phyloP scores from a whole-genome alignment of 2,329 filamentous ascomycete species.

The Claviceps pazoutovae region DNA sequence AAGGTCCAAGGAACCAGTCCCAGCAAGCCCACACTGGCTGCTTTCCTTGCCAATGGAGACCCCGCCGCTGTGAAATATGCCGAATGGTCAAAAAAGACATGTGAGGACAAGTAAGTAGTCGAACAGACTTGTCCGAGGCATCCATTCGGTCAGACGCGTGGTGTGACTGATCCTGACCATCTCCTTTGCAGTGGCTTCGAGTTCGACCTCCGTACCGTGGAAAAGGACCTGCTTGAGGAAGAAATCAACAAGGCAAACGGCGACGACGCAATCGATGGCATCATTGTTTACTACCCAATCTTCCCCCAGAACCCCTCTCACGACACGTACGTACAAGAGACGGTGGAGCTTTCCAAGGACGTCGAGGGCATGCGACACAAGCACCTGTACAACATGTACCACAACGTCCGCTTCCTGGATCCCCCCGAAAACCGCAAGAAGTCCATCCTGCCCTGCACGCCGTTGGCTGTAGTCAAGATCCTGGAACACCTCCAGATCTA shows the following conservation, averaged over 20 bases:
- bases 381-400: conserved; percentile 99
- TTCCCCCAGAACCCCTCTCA: conserved; percentile 68
- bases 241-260: conserved; percentile 73
- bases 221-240: conserved; percentile 83
- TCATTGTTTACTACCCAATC: conserved; percentile 98
- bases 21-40: conserved; percentile 62
- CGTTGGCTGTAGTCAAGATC: conserved; percentile 91
- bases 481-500: conserved; percentile 92
- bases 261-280: conserved; percentile 64
- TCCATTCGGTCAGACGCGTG: neutral
- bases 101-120: conserved; percentile 72
- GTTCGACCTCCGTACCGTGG: conserved; percentile 71
- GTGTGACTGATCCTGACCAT: conserved; percentile 6
- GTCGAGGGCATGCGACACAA: conserved; percentile 89
- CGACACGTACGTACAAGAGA: conserved; percentile 92
- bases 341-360: conserved; percentile 79
- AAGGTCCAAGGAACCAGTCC: conserved; percentile 46
- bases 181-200: conserved; percentile 56
- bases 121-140: neutral
- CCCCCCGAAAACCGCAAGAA: conserved; percentile 64
- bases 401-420: conserved; percentile 92
- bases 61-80: conserved; percentile 87
- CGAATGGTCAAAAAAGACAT: conserved; percentile 94
- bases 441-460: conserved; percentile 89
- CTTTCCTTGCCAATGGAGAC: conserved; percentile 85